Base-by-base conservation (phyloP, 768 basidiomycete genomes). In the Coprinellus aureogranulatus region DNA sequence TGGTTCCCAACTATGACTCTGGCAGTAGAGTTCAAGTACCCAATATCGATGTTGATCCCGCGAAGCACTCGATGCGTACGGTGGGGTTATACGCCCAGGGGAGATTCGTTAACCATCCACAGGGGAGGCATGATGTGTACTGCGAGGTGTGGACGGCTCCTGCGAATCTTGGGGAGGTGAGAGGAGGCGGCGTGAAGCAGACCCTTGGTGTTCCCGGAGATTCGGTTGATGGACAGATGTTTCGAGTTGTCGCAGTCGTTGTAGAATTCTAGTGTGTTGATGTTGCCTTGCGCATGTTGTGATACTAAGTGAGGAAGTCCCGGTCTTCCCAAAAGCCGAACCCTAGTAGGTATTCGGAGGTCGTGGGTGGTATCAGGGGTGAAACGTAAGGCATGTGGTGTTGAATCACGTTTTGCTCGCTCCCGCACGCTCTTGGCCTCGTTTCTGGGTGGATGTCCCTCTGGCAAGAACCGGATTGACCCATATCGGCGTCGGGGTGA, bases 71-170 rank as follows among this genome's bases (percentile, higher is more conserved):
- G 0, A 60, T 66, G 55, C 78, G 84, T 10, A 85, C 83, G 0
- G 81, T 87, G 8, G 86, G 82, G 1, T 22, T 88, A 2, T 87
- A 84, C 64, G 76, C 79, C 18, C 69, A 70, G 14, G 77, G 82
- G 1, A 75, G 74, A 6, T 88, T 86, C 65, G 63, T 82, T 57
- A 77, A 78, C 47, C 72, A 81, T 41, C 84, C 83, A 0, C 76
- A 81, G 57, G 79, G 79, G 8, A 72, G 85, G 55, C 86, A 89
- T 60, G 84, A 87, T 47, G 62, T 68, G 3, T 81, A 81, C 60
- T 78, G 81, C 2, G 88, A 88, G 63, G 72, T 87, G 12, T 89
- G 87, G 87, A 82, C 83, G 5, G 83, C 86, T 10, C 87, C 87
- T 1, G 71, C 74, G 14, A 34, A 34, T 14, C 8, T 34, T 34